phyloP scores from a whole-genome alignment of 257 asterid species.

The Ballota nigra region DNA sequence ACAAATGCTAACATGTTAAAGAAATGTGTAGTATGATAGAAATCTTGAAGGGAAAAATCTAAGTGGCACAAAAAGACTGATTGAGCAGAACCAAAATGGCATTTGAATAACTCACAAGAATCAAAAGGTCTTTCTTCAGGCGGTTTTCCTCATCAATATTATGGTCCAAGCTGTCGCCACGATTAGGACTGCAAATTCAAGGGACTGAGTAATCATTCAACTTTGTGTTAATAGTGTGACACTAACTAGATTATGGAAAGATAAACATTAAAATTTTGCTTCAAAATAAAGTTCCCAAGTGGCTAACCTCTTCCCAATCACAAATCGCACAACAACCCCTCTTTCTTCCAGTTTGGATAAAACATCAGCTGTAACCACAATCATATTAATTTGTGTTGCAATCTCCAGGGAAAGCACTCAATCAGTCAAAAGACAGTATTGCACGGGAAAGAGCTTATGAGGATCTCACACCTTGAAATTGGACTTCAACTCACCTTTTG shows the following conservation, averaged over 20 bases:
- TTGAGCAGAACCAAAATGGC: slow-evolving; percentile 1
- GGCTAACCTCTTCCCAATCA: slow-evolving; percentile 86
- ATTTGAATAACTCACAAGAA: slow-evolving; percentile 60
- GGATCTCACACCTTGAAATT: neutral
- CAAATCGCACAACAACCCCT: slow-evolving; percentile 78
- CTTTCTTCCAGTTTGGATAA: slow-evolving; percentile 71
- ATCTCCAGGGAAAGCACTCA: neutral
- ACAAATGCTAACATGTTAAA: neutral
- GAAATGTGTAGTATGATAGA: slow-evolving; percentile 5
- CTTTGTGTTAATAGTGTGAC: slow-evolving; percentile 14
- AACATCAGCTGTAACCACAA: slow-evolving; percentile 34
- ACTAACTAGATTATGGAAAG: slow-evolving; percentile 6
- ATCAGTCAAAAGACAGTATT: neutral
- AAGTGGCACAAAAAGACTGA: neutral
- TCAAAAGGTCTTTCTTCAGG: slow-evolving; percentile 68
- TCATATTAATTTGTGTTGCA: neutral
- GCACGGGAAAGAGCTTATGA: neutral
- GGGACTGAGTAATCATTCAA: slow-evolving; percentile 21
- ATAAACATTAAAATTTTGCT: neutral
- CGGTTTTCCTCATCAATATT: slow-evolving; percentile 69
- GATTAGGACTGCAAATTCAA: slow-evolving; percentile 72
- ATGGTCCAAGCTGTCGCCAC: slow-evolving; percentile 99
- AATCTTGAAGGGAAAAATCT: neutral
- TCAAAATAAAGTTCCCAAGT: slow-evolving; percentile 9
- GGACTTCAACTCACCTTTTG: slow-evolving; percentile 40